phyloP scores from a whole-genome alignment of 2,329 filamentous ascomycete genomes.

The Aspergillus neotritici region DNA sequence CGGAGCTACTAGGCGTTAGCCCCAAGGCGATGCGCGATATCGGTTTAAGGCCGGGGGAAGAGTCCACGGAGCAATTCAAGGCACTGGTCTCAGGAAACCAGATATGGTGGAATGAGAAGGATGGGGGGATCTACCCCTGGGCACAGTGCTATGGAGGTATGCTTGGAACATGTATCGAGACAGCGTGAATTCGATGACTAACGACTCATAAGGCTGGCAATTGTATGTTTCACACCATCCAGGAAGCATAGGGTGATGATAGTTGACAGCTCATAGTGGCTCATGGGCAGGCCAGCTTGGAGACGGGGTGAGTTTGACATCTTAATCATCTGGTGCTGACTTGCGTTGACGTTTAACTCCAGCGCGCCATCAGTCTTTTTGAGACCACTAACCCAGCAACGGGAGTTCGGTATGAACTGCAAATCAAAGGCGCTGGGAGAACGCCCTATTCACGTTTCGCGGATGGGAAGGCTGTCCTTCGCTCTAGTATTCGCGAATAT shows the following conservation, averaged over 20 bases:
- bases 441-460: conserved; percentile 96
- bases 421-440: conserved; percentile 87
- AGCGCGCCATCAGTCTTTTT: conserved; percentile 84
- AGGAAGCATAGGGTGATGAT: neutral
- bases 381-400: conserved; percentile 73
- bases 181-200: conserved; percentile 6
- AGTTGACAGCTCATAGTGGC: conserved; percentile 51
- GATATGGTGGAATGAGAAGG: conserved; percentile 66
- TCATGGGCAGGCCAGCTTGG: conserved; percentile 94
- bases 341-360: conserved; percentile 4
- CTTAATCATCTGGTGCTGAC: neutral
- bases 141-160: conserved; percentile 91
- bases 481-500: conserved; percentile 91
- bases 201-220: conserved; percentile 40
- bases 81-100: conserved; percentile 75
- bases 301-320: conserved; percentile 56
- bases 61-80: conserved; percentile 66
- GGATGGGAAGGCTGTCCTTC: conserved; percentile 86
- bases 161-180: conserved; percentile 45
- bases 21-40: conserved; percentile 72
- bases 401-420: conserved; percentile 74
- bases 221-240: conserved; percentile 34
- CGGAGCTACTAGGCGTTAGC: conserved; percentile 78
- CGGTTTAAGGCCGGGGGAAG: conserved; percentile 65
- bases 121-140: conserved; percentile 90